These are phyloP conservation scores for Solanum pinnatisectum DNA, from an alignment of 257 asterid species.

Conservation along the genomic window DNA sequence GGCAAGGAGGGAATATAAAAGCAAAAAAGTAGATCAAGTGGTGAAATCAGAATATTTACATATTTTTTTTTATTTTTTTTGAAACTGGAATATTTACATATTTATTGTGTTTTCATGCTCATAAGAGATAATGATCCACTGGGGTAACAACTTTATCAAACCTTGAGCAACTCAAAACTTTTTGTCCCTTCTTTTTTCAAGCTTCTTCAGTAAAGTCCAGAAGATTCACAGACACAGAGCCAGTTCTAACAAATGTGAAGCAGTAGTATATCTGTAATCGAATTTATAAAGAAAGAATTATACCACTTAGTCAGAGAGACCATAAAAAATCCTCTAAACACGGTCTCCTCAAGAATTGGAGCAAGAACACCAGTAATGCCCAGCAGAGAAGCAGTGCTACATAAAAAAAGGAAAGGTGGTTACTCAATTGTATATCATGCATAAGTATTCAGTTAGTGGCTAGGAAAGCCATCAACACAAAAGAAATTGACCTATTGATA, in stretches of 20 bases:
- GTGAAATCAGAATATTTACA: neutral
- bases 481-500: neutral
- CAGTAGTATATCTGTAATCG: neutral
- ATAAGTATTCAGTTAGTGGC: neutral
- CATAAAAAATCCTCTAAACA: slow-evolving; percentile 93
- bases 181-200: neutral
- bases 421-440: neutral
- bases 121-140: neutral
- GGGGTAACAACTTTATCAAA: neutral
- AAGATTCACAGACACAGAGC: neutral
- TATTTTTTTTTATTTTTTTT: too few species aligned
- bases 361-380: slow-evolving; percentile 95
- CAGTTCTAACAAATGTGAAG: neutral
- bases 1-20: neutral
- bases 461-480: neutral
- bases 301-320: slow-evolving; percentile 93
- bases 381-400: slow-evolving; percentile 83
- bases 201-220: neutral
- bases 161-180: neutral
- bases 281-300: neutral
- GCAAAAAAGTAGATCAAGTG: neutral
- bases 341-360: slow-evolving; percentile 92
- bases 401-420: slow-evolving; percentile 7
- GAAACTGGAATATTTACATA: neutral
- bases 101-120: neutral